Base-by-base conservation (phyloP, 2,329 filamentous ascomycete genomes). In the Aureobasidium mangrovei region DNA sequence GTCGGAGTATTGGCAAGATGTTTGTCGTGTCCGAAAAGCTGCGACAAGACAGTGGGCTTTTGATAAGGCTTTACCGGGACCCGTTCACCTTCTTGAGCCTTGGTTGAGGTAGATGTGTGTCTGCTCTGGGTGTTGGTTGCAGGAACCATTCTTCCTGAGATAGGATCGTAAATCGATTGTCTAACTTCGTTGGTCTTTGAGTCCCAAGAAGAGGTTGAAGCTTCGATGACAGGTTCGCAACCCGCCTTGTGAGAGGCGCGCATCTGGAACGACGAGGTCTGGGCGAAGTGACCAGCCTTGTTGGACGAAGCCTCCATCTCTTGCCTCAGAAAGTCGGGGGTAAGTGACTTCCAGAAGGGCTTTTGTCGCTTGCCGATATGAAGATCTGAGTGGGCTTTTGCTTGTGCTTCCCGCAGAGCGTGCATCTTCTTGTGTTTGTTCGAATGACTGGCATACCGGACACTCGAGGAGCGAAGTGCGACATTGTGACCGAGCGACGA, bases 331-430 rank as follows among this genome's bases (percentile, higher is more conserved):
- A 54, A 54, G 33, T 44, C 46, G 6, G 54, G 51, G 18, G 39
- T 33, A 18, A 53, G 40, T 7, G 61, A 60, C 45, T 47, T 62
- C 67, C 65, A 68, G 59, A 67, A 68, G 2, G 62, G 64, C 56
- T 65, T 63, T 55, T 66, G 65, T 4, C 64, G 28, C 65, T 68
- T 69, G 2, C 72, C 73, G 53, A 74, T 64, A 52, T 75, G 74
- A 8, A 73, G 72, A 53, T 74, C 69, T 18, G 67, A 61, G 28
- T 24, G 49, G 27, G 31, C 4, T 26, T 42, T 18, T 28, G 29
- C 29, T 28, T 32, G 28, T 2, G 39, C n/a, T 5, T 33, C 47
- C 28, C 31, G 40, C 7, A 12, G 12, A 31, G 4, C 49, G 7
- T 24, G 32, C 4, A n/a, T 35, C 32, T 31, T 53, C 40, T 53